Evolutionary conservation across 148 eudicot genomes (phyloP), one percentile per base, ranked within the genome.

Genomic region (Silene uniflora): DNA sequence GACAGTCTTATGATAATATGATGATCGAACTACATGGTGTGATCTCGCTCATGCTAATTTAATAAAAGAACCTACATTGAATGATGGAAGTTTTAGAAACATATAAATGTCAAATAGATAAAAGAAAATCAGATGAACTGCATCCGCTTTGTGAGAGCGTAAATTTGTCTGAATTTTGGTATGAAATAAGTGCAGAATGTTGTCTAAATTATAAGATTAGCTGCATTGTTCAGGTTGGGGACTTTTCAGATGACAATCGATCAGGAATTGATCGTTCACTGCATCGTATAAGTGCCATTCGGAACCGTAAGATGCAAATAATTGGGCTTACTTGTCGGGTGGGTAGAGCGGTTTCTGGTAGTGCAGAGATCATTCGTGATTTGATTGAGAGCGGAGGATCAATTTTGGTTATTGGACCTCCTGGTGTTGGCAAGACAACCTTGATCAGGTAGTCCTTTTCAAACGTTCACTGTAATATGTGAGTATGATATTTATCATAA

Each of bases 361-460:
- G 98, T 88, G 98, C 98, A 24, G 97, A 88, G 88, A 86, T 95
- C 73, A 84, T 95, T 79, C 87, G 88, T 49, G 98, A 95, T 82
- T 86, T 95, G 83, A 83, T 95, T 71, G 93, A 92, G 80, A 87
- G 93, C 42, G 93, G 92, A 82, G 97, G 95, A 81, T 95, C 98
- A 71, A 87, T 95, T 71, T 90, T 95, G 90, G 92, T 95, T 75
- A 89, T 95, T 78, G 98, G 98, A 69, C 98, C 98, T 60, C 98
- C 98, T 70, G 98, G 98, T 81, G 98, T 95, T 72, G 98, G 98
- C 75, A 95, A 95, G 84, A 95, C 97, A 67, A 95, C 98, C 77
- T 83, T 95, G 71, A 95, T 95, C 86, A 92, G 98, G 98, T 95
- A 86, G 73, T 62, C 52, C 58, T 76, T 75, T 65, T 18, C 67